Evolutionary conservation across 2,329 filamentous ascomycete species (phyloP), one percentile per base, ranked within the genome.

Genomic region (Acrodontium crateriforme): DNA sequence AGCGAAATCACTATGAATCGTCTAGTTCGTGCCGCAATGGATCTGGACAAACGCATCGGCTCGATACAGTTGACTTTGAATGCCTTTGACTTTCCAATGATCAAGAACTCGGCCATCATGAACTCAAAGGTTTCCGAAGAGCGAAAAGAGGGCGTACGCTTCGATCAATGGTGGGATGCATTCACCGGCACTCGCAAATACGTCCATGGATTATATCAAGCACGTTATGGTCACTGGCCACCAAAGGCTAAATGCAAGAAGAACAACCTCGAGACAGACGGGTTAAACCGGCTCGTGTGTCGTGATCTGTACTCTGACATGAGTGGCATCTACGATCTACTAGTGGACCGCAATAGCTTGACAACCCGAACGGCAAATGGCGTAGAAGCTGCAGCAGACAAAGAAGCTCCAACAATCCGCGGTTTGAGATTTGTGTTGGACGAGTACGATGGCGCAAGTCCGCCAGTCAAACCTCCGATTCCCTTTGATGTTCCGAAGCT

Each of bases 211-310:
- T 76, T 84, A 52, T 91, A 75, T 47, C 72, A 74, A 38, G 53
- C 65, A 27, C 65, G 68, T 25, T 77, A 75, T 44, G 75, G 75
- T n/a, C 66, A 73, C 16, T 81, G 87, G 87, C 85, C 89, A 2
- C 87, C 89, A 6, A 92, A 89, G 52, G 83, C 84, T 2, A 78
- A 70, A 44, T 87, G 75, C 43, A 92, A 91, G 65, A 93, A 91
- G 67, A 92, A 93, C 49, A 70, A 76, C 1, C 82, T 93, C 39
- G 76, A 79, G 16, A 83, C 85, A 42, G 80, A 74, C 41, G 87
- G 87, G 0, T 65, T 95, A 13, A 94, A 94, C 53, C 70, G 89
- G 14, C 57, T 83, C 24, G 81, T 93, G 5, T 62, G 94, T 22
- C 73, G 74, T 47, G 75, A 81, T 23, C 59, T 95, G 6, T 95